phyloP scores from a whole-genome alignment of 169 alveolate genomes.

The Plasmodium gallinaceum region DNA sequence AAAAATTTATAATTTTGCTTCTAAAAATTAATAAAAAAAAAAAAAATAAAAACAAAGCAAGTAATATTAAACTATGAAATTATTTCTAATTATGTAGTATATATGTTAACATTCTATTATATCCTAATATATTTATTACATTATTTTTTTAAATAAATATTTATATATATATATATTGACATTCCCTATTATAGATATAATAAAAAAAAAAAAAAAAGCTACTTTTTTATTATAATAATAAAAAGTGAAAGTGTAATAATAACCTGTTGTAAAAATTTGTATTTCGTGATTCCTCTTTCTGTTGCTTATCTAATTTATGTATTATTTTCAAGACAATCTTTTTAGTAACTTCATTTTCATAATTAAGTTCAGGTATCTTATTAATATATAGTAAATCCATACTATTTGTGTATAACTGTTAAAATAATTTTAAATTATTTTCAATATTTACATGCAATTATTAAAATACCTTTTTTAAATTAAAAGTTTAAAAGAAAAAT shows the following conservation, averaged over 20 bases:
- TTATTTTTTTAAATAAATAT: not conserved
- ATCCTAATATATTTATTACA: no score
- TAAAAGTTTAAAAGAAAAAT: no score
- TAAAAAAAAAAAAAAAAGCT: no score
- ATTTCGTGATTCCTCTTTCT: constrained; percentile 15
- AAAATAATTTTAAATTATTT: no score
- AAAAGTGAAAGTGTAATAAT: no score
- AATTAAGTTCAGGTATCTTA: not conserved
- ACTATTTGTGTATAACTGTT: not conserved
- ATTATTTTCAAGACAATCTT: constrained; percentile 46
- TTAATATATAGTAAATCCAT: constrained; percentile 30
- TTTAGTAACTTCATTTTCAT: constrained; percentile 48
- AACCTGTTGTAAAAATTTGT: constrained; percentile 42
- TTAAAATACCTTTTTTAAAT: no score
- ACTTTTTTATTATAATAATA: no score
- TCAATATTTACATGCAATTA: no score
- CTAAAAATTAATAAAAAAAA: constrained; percentile 13
- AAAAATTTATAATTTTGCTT: constrained; percentile 38
- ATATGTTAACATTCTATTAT: not conserved
- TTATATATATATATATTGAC: not conserved
- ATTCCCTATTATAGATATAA: not conserved
- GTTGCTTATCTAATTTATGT: constrained; percentile 11
- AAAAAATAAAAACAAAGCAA: not conserved
- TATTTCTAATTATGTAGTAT: no score
- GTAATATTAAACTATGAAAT: not conserved